Percentiles rank a stretch among this genome's conserved stretches.
Conservation (phyloP, 1,139 yeast species). For the Diutina scorzettiae region DNA sequence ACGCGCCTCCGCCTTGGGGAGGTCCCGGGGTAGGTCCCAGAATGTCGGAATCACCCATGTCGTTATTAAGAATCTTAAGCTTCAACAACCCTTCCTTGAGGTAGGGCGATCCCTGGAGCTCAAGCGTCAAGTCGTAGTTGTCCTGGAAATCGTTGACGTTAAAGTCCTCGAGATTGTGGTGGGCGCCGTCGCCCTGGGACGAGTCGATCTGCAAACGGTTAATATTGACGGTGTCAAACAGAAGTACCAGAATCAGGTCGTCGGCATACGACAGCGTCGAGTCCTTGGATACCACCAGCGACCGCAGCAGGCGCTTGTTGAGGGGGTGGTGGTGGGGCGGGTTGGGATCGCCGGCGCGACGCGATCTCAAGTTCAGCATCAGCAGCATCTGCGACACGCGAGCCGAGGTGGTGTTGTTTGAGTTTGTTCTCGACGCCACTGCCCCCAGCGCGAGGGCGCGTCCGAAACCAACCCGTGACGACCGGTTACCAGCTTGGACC, state of each 20-base stretch:
- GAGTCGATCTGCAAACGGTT: conserved; percentile 12
- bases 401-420: conserved; percentile 1
- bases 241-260: conserved; percentile 26
- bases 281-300: conserved; percentile 24
- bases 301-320: conserved; percentile 16
- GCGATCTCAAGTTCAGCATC: conserved; percentile 4
- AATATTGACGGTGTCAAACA: conserved; percentile 24
- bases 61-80: conserved; percentile 33
- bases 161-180: conserved; percentile 34
- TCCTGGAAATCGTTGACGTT: conserved; percentile 35
- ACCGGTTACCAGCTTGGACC: conserved; percentile 8
- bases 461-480: conserved; percentile 29
- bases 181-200: conserved; percentile 27
- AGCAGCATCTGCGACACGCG: conserved; percentile 5
- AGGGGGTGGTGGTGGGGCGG: conserved; percentile 7
- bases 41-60: conserved; percentile 20
- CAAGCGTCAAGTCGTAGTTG: conserved; percentile 46
- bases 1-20: conserved; percentile 4
- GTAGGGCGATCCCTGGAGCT: conserved; percentile 66
- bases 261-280: conserved; percentile 16
- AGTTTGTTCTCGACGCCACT: conserved; percentile 5
- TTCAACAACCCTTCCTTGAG: conserved; percentile 64
- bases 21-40: conserved; percentile 12
- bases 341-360: neutral
- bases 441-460: conserved; percentile 20